Evolutionary conservation across 495 filamentous ascomycete species (phyloP), one percentile per base, ranked within the genome.

Genomic region (Cercophora sp.): DNA sequence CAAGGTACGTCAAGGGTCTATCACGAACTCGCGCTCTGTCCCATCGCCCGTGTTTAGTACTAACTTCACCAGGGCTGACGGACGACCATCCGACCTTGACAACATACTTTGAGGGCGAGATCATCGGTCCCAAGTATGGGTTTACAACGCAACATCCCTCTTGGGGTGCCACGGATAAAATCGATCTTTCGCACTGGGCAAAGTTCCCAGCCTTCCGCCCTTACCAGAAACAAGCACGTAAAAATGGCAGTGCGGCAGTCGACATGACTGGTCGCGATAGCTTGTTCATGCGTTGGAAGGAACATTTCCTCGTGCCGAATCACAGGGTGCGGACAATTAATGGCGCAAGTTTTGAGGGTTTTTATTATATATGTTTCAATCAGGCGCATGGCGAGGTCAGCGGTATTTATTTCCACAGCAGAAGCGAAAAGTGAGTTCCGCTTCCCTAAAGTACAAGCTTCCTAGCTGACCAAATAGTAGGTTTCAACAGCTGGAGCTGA

Each of bases 261-360:
- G 79, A 81, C n/a, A 89, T 57, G 84, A 80, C 18, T 86, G 95
- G 65, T 78, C n/a, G 84, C 48, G 91, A 96, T 59, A 85, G 96
- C 65, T 85, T 99, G 16, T 99, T 97, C 67, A 99, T 99, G 94
- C 83, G 94, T 43, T 99, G 94, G 94, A 99, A 99, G 66, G 94
- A 99, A 68, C 88, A 94, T 59, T 99, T 99, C 64, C 78, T 99
- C 6, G 94, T 99, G 3, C 94, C 94, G 8, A 90, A 97, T 60
- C 94, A 99, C 68, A 81, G 89, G 2, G 89, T 96, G 18, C 76
- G 83, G 52, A 89, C 88, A 15, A 93, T 99, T 53, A 85, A 82
- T 23, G 94, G 94, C 3, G 94, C 94, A 1, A 96, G 91, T 59
- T 99, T 96, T 60, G 94, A 99, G 58, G 94, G 94, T 0, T 99